Evolutionary conservation across 108 stramenopile species (phyloP).

Genomic region (Nannochloropsis salina): DNA sequence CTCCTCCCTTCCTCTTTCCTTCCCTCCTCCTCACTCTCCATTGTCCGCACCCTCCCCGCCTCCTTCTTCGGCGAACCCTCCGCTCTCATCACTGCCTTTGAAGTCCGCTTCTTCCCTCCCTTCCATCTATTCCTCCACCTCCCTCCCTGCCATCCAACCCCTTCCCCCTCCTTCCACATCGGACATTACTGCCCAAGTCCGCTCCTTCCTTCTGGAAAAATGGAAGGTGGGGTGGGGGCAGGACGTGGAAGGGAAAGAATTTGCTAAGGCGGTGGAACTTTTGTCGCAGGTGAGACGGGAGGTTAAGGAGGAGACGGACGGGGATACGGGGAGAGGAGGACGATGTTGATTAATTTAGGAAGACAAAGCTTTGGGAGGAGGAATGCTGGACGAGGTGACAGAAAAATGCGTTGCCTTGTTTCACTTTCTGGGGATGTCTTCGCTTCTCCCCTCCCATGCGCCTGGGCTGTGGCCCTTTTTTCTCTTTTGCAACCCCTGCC

Average conservation of each 20-base stretch:
- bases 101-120: neutral
- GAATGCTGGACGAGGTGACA: no score
- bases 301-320: neutral
- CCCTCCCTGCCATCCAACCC: neutral
- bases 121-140: neutral
- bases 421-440: neutral
- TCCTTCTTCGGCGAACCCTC: neutral
- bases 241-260: neutral
- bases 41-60: neutral
- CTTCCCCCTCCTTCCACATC: neutral
- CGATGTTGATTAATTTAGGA: neutral
- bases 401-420: no score
- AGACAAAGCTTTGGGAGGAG: no score
- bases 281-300: neutral
- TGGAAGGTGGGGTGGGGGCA: slow-evolving; percentile 1
- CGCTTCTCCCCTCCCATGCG: neutral
- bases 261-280: neutral
- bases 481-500: neutral
- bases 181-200: neutral
- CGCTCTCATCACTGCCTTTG: neutral
- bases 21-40: neutral
- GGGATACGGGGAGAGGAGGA: neutral
- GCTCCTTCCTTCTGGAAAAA: neutral
- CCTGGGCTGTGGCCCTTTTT: no score
- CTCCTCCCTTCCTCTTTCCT: neutral